Evolutionary conservation across 495 filamentous ascomycete genomes (phyloP).

Genomic region (Acidomyces sp.): DNA sequence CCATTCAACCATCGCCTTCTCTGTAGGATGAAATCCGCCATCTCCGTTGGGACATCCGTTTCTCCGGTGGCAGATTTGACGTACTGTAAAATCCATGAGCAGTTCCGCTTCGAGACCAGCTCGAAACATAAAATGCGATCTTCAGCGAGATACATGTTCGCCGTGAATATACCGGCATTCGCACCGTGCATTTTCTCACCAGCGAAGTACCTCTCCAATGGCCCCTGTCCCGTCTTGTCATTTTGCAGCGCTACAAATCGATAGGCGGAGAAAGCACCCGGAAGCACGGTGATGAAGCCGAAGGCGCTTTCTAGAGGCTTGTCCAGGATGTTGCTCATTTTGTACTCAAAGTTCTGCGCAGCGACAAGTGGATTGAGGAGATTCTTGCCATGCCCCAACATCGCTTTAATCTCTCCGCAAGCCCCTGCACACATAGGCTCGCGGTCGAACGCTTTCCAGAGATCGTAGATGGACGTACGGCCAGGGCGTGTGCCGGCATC

Average conservation of each 20-base stretch:
- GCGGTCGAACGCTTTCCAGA: constrained; percentile 98
- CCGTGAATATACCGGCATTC: constrained; percentile 93
- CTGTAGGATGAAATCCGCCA: constrained; percentile 92
- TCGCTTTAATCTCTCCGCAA: constrained; percentile 98
- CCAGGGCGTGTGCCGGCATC: constrained; percentile 94
- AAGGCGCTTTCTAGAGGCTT: constrained; percentile 97
- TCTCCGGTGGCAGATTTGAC: constrained; percentile 94
- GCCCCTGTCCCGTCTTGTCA: constrained; percentile 83
- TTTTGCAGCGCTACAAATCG: constrained; percentile 90
- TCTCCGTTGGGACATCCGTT: constrained; percentile 92
- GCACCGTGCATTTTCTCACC: constrained; percentile 96
- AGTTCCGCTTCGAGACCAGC: constrained; percentile 92
- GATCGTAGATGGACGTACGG: constrained; percentile 82
- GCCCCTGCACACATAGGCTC: constrained; percentile 95
- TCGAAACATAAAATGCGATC: constrained; percentile 99
- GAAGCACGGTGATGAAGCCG: constrained; percentile 92
- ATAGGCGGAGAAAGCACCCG: constrained; percentile 96
- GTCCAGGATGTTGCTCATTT: constrained; percentile 98
- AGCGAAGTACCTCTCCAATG: constrained; percentile 91
- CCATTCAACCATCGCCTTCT: constrained; percentile 97
- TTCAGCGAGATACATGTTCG: constrained; percentile 99
- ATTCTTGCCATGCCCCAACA: constrained; percentile 79
- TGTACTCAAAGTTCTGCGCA: constrained; percentile 99
- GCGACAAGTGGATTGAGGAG: constrained; percentile 89
- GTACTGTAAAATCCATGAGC: constrained; percentile 92